These are phyloP conservation scores for Gossypium rotundifolium DNA, from an alignment of 345 rosid species.

Conservation along the genomic window DNA sequence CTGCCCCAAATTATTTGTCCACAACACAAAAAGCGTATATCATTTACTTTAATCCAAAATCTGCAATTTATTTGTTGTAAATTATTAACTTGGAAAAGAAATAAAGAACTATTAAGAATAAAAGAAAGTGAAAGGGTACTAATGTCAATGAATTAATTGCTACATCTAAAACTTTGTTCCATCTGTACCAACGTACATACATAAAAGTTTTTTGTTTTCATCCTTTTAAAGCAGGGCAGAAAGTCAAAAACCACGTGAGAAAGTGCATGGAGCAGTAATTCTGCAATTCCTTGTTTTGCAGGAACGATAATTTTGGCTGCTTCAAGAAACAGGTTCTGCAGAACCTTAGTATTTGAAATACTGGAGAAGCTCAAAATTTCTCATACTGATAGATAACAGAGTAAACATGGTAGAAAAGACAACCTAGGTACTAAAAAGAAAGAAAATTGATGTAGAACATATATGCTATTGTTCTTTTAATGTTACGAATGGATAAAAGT, in stretches of 20 bases:
- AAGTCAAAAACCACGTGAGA: background rate
- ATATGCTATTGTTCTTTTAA: background rate
- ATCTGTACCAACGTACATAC: background rate
- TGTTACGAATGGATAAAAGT: background rate
- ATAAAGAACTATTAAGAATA: background rate
- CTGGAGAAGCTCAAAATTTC: background rate
- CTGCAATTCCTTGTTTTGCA: background rate
- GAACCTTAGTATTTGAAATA: no score
- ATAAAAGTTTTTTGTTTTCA: background rate
- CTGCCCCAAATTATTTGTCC: background rate
- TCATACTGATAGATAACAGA: background rate
- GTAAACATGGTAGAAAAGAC: background rate
- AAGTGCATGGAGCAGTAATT: background rate
- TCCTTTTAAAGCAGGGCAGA: background rate
- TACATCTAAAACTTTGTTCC: background rate
- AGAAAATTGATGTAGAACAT: background rate
- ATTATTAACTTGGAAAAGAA: background rate
- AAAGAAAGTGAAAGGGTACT: background rate
- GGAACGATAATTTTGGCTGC: background rate
- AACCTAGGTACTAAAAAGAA: background rate
- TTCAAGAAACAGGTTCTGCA: no score
- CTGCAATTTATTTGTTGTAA: background rate
- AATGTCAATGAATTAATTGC: background rate
- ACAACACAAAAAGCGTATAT: background rate
- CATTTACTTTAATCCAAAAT: background rate